Evolutionary conservation across 2,329 filamentous ascomycete genomes (phyloP), one percentile per base, ranked within the genome.

Genomic region (Lasiodiplodia theobromae): DNA sequence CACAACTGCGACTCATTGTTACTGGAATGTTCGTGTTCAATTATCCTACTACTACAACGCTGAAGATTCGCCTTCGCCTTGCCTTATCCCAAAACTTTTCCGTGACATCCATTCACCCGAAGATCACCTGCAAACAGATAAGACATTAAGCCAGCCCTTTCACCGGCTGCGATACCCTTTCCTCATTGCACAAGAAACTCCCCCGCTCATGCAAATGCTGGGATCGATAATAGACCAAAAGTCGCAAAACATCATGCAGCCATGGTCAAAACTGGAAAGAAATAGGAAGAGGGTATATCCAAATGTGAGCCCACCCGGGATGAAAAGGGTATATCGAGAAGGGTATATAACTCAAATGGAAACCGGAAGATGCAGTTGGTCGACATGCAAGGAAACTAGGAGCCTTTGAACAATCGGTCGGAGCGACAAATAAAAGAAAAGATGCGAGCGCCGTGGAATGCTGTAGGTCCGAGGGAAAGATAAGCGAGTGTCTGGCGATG

Each of bases 251-350:
- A 40, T 64, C 18, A 64, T 53, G 60, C 60, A 52, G 44, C 51
- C 60, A 64, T 31, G 44, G 60, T 3, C 18, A 38, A 25, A 47
- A 44, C 16, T n/a, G 10, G 8, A 37, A 18, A 31, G 16, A 21
- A 52, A 52, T 25, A 52, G 10, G 58, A 49, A 63, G 12, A 44
- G 60, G 60, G 60, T 64, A 52, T 52, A 64, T 51, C 60, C 60
- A 64, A 34, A 38, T 49, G 14, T 64, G 60, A 52, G 51, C 21
- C 44, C 44, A 52, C 60, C 60, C 60, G 38, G 51, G 21, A 52
- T 52, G 47, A 38, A 64, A 64, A 12, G 60, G 60, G 60, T 64
- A 64, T 64, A 64, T 64, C 44, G 31, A 64, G 60, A 64, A 64
- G 44, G 58, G 47, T 64, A 52, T 64, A 64, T 31, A 64, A 49